phyloP scores from a whole-genome alignment of 306 rosid species.

The Quillaja saponaria region DNA sequence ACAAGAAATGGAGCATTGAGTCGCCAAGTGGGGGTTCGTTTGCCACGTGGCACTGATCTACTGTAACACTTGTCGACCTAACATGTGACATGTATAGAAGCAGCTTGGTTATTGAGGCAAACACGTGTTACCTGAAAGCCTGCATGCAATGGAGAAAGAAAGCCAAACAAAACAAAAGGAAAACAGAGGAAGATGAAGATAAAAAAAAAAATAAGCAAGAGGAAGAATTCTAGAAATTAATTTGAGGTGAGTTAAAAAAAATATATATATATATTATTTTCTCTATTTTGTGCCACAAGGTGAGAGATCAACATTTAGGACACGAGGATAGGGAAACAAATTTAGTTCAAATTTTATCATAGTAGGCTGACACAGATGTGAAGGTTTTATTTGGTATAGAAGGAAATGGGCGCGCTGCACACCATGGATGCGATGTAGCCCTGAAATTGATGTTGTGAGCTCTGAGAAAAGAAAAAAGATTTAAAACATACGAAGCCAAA shows the following conservation, averaged over 20 bases:
- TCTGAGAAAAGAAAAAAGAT: not conserved
- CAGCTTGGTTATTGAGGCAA: not conserved
- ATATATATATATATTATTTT: too few species aligned
- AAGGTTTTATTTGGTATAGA: slow-evolving; percentile 18
- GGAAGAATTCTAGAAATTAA: too few species aligned
- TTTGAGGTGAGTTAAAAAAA: too few species aligned
- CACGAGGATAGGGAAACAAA: slow-evolving; percentile 24
- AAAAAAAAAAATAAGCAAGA: too few species aligned
- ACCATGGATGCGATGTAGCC: slow-evolving; percentile 30
- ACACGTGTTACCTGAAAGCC: slow-evolving; percentile 2
- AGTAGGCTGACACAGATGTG: slow-evolving; percentile 34
- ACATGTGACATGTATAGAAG: not conserved
- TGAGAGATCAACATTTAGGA: slow-evolving; percentile 10
- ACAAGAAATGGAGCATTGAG: not conserved
- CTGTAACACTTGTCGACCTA: too few species aligned
- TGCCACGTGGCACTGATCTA: slow-evolving; percentile 20
- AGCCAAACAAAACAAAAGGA: not conserved
- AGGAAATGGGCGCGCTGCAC: not conserved
- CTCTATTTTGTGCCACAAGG: slow-evolving; percentile 17
- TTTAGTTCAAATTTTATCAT: not conserved
- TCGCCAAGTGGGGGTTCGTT: slow-evolving; percentile 19
- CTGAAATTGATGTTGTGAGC: slow-evolving; percentile 21
- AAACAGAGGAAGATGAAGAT: not conserved
- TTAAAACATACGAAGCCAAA: slow-evolving; percentile 26
- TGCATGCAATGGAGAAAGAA: slow-evolving; percentile 16